Evolutionary conservation across 441 rosid genomes (phyloP), one percentile per base, ranked within the genome.

Genomic region (Eugenia klotzschiana): DNA sequence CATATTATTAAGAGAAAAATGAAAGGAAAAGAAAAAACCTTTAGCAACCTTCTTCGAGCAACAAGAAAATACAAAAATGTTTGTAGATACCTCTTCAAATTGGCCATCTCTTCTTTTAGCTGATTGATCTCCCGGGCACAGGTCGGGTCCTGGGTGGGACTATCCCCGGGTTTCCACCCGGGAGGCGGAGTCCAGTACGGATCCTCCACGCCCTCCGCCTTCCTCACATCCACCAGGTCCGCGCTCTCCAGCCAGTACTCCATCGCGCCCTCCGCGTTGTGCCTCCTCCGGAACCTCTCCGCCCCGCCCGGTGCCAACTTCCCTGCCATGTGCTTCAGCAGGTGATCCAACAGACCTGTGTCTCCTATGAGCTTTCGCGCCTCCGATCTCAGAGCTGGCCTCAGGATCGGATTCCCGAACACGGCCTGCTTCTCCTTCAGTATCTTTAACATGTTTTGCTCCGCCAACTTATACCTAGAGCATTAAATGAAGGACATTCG

Each of bases 101-200:
- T 84, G 80, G 86, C 88, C 77, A 94, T 79, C 74, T 89, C 93
- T 84, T 91, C 89, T 88, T 88, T 93, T 82, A 97, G 92, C 69
- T 87, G 89, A 87, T 89, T 91, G 84, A 96, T 87, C 86, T 94
- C 91, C 82, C 83, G 89, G 20, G 96, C 96, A 81, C 98, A 94
- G 55, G 91, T 85, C 83, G 99, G 99, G 86, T 97, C 95, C 88
- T 91, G 96, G 83, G 92, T 82, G 33, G 98, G 98, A 82, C 89
- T 90, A 79, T 97, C 99, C 82, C 99, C 99, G 51, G 90, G 92
- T 80, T 88, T 89, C 99, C 99, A 97, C 23, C 99, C 99, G 43
- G 94, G 93, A 20, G 98, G 96, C 27, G 99, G 99, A 64, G 91
- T 94, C 99, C 99, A 96, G 84, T 94, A 96, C 87, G 98, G 97